Evolutionary conservation across 1,139 yeast genomes (phyloP).

Genomic region (Suhomyces choctaworum): DNA sequence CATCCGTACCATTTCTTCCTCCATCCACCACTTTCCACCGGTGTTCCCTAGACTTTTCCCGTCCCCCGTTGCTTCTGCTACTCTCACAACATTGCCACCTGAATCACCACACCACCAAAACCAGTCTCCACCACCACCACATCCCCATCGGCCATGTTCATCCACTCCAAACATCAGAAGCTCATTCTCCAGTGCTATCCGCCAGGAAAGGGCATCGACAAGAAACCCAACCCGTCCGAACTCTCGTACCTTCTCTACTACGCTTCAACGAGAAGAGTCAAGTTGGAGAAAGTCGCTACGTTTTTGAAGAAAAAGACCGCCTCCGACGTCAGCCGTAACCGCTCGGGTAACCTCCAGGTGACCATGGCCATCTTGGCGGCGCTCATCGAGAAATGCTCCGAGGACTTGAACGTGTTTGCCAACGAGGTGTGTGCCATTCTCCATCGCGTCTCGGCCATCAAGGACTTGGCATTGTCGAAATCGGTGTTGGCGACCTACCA

Average conservation of each 20-base stretch:
- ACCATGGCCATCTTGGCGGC: conserved; percentile 71
- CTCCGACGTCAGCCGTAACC: conserved; percentile 58
- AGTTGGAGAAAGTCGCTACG: conserved; percentile 79
- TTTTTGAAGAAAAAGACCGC: conserved; percentile 67
- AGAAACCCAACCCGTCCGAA: conserved; percentile 90
- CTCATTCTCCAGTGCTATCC: conserved; percentile 92
- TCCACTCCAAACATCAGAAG: conserved; percentile 83
- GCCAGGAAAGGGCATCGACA: conserved; percentile 79
- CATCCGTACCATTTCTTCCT: too few relatives aligned
- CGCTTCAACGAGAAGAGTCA: conserved; percentile 88
- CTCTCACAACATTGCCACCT: too few relatives aligned
- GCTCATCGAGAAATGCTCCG: conserved; percentile 73
- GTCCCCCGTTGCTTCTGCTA: too few relatives aligned
- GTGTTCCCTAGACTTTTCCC: too few relatives aligned
- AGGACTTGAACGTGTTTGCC: conserved; percentile 83
- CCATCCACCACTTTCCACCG: too few relatives aligned
- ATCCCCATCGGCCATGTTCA: conserved; percentile 18
- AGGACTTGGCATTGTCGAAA: conserved; percentile 59
- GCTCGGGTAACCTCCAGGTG: conserved; percentile 81
- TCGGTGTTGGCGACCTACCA: conserved; percentile 52
- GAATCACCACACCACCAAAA: too few relatives aligned
- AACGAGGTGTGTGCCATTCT: conserved; percentile 54
- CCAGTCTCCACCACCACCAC: not conserved
- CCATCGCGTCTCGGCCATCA: conserved; percentile 41
- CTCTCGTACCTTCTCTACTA: conserved; percentile 84